A percentile compares a stretch with the other conserved stretches of the same genome.
These are phyloP conservation scores for Aspergillus sp. DNA, from an alignment of 2,329 filamentous ascomycete species.

Conservation along the genomic window DNA sequence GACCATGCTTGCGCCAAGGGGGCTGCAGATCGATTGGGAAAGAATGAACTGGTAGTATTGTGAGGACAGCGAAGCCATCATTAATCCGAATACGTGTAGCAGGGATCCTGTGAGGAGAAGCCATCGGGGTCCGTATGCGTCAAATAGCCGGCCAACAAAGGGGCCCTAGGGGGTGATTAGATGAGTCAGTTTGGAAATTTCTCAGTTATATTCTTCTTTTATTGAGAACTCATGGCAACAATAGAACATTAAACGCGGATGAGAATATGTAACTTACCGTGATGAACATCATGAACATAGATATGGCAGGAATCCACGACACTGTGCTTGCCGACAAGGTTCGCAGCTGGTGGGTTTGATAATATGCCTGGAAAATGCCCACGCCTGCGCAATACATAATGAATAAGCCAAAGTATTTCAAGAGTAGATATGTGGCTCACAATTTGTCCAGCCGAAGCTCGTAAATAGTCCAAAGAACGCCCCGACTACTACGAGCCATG, in stretches of 20 bases:
- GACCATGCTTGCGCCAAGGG: conserved; percentile 43
- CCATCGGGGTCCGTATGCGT: conserved; percentile 61
- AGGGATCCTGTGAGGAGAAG: conserved; percentile 53
- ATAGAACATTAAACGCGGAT: no score
- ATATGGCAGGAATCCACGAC: conserved; percentile 60
- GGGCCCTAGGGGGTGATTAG: conserved; percentile 33
- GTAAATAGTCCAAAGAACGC: conserved; percentile 46
- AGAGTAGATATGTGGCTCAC: conserved; percentile 24
- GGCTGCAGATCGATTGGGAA: conserved; percentile 53
- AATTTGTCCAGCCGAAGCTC: conserved; percentile 51
- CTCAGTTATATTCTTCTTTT: no score
- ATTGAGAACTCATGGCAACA: no score
- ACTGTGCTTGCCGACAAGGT: conserved; percentile 55
- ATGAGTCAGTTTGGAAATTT: neutral
- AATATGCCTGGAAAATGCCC: conserved; percentile 61
- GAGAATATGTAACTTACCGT: conserved; percentile 25
- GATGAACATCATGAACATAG: conserved; percentile 58
- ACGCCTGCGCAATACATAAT: conserved; percentile 31
- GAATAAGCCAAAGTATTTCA: neutral
- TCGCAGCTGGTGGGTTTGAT: conserved; percentile 50
- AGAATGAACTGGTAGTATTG: conserved; percentile 56
- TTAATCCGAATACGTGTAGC: conserved; percentile 56
- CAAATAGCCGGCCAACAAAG: conserved; percentile 62
- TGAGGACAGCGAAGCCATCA: conserved; percentile 44
- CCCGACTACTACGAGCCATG: conserved; percentile 48